Percentiles rank a stretch among this genome's conserved stretches.
phyloP scores from a whole-genome alignment of 2,329 filamentous ascomycete species.

The Trichoderma gracile region DNA sequence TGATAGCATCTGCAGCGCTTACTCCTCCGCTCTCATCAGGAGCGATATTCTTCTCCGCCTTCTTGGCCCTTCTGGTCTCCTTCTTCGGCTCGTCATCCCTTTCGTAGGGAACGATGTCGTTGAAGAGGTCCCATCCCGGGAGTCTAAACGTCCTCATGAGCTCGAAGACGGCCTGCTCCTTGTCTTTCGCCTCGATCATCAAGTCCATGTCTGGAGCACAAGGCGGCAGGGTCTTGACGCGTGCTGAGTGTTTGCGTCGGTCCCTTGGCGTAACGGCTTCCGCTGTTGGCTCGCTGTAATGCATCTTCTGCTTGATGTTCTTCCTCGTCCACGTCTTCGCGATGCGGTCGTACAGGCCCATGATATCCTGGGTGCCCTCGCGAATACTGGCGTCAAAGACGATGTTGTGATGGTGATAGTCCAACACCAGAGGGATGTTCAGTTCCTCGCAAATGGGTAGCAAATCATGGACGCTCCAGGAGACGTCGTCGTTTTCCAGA shows the following conservation, averaged over 20 bases:
- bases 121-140: conserved; percentile 73
- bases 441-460: conserved; percentile 88
- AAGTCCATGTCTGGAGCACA: conserved; percentile 83
- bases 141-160: conserved; percentile 87
- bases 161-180: conserved; percentile 94
- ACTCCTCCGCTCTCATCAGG: conserved; percentile 36
- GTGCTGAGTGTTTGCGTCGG: conserved; percentile 79
- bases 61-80: conserved; percentile 43
- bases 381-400: conserved; percentile 74
- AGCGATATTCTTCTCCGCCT: conserved; percentile 42
- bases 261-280: conserved; percentile 72
- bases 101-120: conserved; percentile 74
- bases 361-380: conserved; percentile 83
- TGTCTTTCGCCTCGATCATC: conserved; percentile 99
- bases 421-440: conserved; percentile 89
- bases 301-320: conserved; percentile 90
- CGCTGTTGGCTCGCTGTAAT: conserved; percentile 76
- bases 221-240: conserved; percentile 78
- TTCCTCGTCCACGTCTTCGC: conserved; percentile 81
- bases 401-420: conserved; percentile 96
- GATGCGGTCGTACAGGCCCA: conserved; percentile 72
- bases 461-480: conserved; percentile 89
- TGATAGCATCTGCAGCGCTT: conserved; percentile 48
- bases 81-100: conserved; percentile 70
- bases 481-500: conserved; percentile 91